These are phyloP conservation scores for Pythium monospermum DNA, from an alignment of 352 stramenopile species.

Conservation along the genomic window DNA sequence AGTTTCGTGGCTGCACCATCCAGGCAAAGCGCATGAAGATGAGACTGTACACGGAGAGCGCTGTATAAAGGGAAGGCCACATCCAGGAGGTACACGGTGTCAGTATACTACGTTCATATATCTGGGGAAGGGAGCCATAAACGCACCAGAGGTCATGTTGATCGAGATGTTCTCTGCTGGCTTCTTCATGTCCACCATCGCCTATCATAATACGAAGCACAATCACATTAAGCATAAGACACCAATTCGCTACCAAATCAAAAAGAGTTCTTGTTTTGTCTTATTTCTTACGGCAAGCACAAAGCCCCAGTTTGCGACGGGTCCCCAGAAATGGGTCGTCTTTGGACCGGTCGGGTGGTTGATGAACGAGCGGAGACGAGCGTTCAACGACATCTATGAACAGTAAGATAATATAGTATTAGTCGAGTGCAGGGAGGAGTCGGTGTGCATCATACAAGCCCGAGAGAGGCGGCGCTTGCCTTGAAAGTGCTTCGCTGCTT, in stretches of 20 bases:
- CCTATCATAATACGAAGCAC: conserved; percentile 33
- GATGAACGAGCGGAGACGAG: conserved; percentile 61
- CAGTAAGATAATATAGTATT: not conserved
- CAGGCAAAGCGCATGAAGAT: conserved; percentile 89
- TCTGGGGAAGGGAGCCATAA: not conserved
- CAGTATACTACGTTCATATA: conserved; percentile 4
- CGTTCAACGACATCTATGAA: conserved; percentile 25
- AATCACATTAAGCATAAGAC: too few relatives aligned
- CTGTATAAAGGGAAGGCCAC: conserved; percentile 23
- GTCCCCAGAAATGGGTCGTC: conserved; percentile 87
- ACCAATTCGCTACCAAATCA: too few relatives aligned
- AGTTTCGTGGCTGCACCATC: conserved; percentile 87
- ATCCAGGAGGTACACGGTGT: not conserved
- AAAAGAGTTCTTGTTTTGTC: not conserved
- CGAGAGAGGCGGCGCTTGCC: not conserved
- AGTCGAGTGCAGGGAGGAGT: not conserved
- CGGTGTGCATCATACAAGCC: not conserved
- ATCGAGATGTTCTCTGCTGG: conserved; percentile 78
- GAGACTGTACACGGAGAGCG: conserved; percentile 78
- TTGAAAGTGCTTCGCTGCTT: too few relatives aligned
- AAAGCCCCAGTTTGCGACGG: conserved; percentile 87
- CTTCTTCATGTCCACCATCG: conserved; percentile 80
- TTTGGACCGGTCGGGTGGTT: conserved; percentile 81
- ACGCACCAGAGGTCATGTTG: conserved; percentile 81
- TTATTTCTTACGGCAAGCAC: conserved; percentile 58